Conservation (phyloP, 2,329 filamentous ascomycete species). For the Mollisiaceae sp. region DNA sequence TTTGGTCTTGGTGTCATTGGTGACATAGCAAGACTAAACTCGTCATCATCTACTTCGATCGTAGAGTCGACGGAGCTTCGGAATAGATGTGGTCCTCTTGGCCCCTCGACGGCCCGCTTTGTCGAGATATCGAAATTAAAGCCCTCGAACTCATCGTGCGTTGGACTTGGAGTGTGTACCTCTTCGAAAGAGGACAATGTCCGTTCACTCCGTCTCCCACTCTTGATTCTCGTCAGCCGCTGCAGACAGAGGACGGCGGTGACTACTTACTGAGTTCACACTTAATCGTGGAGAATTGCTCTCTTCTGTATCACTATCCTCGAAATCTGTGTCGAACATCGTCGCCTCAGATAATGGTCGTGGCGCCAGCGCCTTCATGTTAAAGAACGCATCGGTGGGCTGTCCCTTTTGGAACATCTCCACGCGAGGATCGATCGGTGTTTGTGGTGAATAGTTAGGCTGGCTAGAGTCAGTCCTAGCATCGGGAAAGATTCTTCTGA, state of each 20-base stretch:
- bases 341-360: conserved; percentile 74
- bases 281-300: conserved; percentile 67
- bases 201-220: conserved; percentile 76
- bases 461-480: conserved; percentile 17
- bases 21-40: conserved; percentile 68
- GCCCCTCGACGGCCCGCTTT: conserved; percentile 74
- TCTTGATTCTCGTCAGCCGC: conserved; percentile 50
- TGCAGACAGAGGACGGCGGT: conserved; percentile 19
- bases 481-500: background rate
- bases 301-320: conserved; percentile 63
- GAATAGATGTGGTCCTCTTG: conserved; percentile 86
- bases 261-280: conserved; percentile 69
- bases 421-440: conserved; percentile 39
- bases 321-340: conserved; percentile 77
- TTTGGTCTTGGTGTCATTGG: conserved; percentile 71
- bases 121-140: conserved; percentile 66
- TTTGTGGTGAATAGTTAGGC: conserved; percentile 36
- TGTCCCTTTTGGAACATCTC: conserved; percentile 54
- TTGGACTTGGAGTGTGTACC: conserved; percentile 75
- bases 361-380: conserved; percentile 55
- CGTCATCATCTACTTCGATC: conserved; percentile 54
- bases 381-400: conserved; percentile 65
- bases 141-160: conserved; percentile 57
- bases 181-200: conserved; percentile 90
- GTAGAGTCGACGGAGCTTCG: conserved; percentile 68